phyloP scores from a whole-genome alignment of 2,329 filamentous ascomycete species.

The Zelopaecilomyces penicillatus region DNA sequence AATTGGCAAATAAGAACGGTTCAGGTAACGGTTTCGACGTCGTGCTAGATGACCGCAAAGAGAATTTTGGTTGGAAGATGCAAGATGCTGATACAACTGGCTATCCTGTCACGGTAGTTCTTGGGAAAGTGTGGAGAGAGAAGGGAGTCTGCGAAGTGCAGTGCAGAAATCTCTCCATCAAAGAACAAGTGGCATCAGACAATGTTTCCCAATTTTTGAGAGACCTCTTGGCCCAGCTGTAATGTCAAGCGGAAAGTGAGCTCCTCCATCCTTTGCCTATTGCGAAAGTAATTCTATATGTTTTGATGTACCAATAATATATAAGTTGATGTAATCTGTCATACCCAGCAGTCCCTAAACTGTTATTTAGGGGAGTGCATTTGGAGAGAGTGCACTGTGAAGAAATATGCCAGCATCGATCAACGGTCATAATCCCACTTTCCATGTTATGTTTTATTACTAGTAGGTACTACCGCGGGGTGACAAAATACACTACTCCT shows the following conservation, averaged over 20 bases:
- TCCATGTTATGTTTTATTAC: no score
- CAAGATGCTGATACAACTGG: constrained; percentile 84
- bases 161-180: constrained; percentile 59
- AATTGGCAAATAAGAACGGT: constrained; percentile 27
- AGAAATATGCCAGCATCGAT: no score
- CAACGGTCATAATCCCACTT: no score
- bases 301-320: no score
- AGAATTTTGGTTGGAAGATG: constrained; percentile 73
- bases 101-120: constrained; percentile 72
- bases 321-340: no score
- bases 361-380: no score
- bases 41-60: constrained; percentile 64
- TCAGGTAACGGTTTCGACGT: constrained; percentile 42
- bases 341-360: no score
- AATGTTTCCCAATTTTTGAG: constrained; percentile 36
- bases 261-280: no score
- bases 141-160: constrained; percentile 64
- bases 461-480: no score
- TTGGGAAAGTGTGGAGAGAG: constrained; percentile 63
- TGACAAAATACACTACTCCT: no score
- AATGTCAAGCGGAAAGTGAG: constrained; percentile 6
- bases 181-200: constrained; percentile 47
- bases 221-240: constrained; percentile 40
- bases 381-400: no score
- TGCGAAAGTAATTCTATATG: no score